Conservation (phyloP, 2,329 filamentous ascomycete species). For the Cercospora zeae-maydis region DNA sequence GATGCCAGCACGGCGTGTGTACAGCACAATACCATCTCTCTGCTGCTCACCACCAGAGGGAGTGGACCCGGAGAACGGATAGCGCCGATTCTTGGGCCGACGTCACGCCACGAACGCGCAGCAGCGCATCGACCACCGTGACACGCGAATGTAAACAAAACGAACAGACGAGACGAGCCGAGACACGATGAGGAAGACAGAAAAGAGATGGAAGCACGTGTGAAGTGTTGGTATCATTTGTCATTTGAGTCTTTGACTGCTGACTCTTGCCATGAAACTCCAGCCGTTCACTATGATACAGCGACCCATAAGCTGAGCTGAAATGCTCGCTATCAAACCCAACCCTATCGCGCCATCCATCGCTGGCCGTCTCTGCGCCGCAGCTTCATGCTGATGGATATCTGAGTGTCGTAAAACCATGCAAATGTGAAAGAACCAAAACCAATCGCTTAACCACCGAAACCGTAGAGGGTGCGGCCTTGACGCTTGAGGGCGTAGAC, state of each 20-base stretch:
- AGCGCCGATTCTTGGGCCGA: conserved; percentile 3
- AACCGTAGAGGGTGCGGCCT: conserved; percentile 65
- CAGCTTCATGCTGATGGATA: conserved; percentile 37
- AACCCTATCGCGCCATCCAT: conserved; percentile 35
- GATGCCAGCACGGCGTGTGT: neutral
- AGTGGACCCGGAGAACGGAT: neutral
- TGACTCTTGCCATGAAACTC: conserved; percentile 28
- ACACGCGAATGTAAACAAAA: conserved; percentile 19
- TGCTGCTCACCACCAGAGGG: neutral
- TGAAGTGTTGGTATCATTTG: conserved; percentile 25
- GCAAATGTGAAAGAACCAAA: conserved; percentile 28
- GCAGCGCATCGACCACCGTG: conserved; percentile 5
- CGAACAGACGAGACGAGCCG: conserved; percentile 9
- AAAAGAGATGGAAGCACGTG: conserved; percentile 12
- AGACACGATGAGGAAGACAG: neutral
- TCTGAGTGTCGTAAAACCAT: conserved; percentile 37
- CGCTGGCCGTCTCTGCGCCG: conserved; percentile 31
- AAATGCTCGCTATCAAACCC: conserved; percentile 29
- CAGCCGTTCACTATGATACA: conserved; percentile 35
- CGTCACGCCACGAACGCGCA: neutral
- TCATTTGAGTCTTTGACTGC: conserved; percentile 30
- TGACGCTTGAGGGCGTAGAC: conserved; percentile 63
- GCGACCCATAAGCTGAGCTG: conserved; percentile 28
- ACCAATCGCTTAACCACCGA: conserved; percentile 56
- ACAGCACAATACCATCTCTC: neutral